phyloP scores from a whole-genome alignment of 805 yeast genomes.

The Helenozyma rhizophorensis region DNA sequence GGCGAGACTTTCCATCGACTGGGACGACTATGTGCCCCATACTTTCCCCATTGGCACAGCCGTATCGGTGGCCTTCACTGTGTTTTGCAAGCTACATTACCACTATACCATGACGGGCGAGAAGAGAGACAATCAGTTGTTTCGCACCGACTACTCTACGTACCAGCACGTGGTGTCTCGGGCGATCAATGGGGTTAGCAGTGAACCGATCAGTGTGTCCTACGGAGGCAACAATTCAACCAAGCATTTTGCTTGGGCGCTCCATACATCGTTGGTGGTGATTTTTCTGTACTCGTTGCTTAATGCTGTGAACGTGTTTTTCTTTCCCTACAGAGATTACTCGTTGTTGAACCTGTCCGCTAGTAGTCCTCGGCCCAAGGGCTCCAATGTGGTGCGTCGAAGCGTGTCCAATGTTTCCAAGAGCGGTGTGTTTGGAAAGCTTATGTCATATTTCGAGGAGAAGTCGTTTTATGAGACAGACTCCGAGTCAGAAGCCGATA shows the following conservation, averaged over 20 bases:
- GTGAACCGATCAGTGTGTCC: neutral
- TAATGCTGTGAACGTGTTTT: conserved; percentile 13
- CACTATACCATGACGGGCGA: conserved; percentile 24
- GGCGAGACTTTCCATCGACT: conserved; percentile 33
- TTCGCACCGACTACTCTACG: conserved; percentile 30
- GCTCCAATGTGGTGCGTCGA: conserved; percentile 19
- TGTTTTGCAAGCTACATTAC: conserved; percentile 19
- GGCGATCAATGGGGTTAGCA: conserved; percentile 11
- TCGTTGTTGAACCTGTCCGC: conserved; percentile 26
- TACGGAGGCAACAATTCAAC: conserved; percentile 1
- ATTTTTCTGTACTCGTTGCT: conserved; percentile 14
- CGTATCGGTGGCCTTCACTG: conserved; percentile 16
- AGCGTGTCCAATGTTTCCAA: conserved; percentile 10
- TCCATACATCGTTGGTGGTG: conserved; percentile 10
- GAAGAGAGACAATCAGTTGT: conserved; percentile 28
- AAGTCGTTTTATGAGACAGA: conserved; percentile 14
- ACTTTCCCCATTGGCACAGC: conserved; percentile 29
- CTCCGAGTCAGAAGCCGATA: conserved; percentile 19
- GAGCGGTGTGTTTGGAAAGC: conserved; percentile 7
- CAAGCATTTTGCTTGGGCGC: conserved; percentile 14
- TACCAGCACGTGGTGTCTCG: conserved; percentile 27
- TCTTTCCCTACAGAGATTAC: conserved; percentile 23
- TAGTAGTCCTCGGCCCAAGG: conserved; percentile 18
- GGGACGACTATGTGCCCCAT: conserved; percentile 34
- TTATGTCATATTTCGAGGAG: conserved; percentile 14